Evolutionary conservation across 352 stramenopile genomes (phyloP), one percentile per base, ranked within the genome.

Genomic region (Aphanomyces invadans): DNA sequence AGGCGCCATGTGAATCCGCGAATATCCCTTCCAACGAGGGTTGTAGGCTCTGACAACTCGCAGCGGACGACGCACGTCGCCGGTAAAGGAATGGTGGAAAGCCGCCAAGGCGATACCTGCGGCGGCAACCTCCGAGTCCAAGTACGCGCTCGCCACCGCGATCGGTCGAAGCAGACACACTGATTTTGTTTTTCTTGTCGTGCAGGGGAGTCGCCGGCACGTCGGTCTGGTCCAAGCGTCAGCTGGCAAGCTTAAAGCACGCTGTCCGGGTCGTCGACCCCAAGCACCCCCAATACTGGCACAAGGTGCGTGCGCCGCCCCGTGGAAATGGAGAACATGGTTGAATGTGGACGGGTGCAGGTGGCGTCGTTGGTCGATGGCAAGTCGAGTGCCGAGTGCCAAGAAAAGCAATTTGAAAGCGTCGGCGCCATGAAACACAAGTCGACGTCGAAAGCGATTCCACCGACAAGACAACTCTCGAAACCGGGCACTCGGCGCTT

Each of bases 331-430:
- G n/a, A n/a, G n/a, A n/a, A n/a, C n/a, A n/a, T n/a, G n/a, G n/a
- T n/a, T n/a, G n/a, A n/a, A n/a, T n/a, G n/a, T n/a, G n/a, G 4
- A 60, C 15, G 26, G n/a, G 28, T 19, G 25, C 21, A 64, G 55
- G 23, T 64, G 25, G 55, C 55, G 19, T 10, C 9, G 11, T 21
- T 12, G 7, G 55, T 64, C 28, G 55, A 64, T 0, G 39, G 32
- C 12, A 64, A 64, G 23, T 38, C 38, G 12, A 23, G 33, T 11
- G 21, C 21, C 10, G 17, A 64, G 39, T 64, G 55, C 25, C 55
- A 64, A 52, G 19, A 11, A 32, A 64, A 64, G 36, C 55, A 64
- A 2, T 64, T 64, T 52, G 55, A 64, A 64, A 31, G 21, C 3
- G 19, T 64, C 3, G 55, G 15, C 21, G 45, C 53, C 4, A 33